Percentiles rank a stretch among this genome's conserved stretches.
Conservation (phyloP, 164 flowering plant species). For the Stephania cephalantha region DNA sequence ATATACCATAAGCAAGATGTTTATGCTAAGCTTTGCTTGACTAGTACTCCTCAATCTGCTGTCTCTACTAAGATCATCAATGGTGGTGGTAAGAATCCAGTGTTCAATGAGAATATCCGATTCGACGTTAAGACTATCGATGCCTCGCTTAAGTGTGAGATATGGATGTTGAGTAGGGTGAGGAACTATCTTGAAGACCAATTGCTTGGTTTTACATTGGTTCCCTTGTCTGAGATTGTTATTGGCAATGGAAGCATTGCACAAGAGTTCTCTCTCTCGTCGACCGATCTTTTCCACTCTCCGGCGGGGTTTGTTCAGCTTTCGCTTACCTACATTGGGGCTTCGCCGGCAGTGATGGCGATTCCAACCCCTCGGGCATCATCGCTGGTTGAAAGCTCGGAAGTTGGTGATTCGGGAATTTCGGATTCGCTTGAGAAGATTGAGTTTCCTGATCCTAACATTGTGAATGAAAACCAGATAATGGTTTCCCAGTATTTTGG, state of each 20-base stretch:
- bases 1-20: slow-evolving; percentile 99
- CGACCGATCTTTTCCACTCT: slow-evolving; percentile 90
- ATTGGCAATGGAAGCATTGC: slow-evolving; percentile 53
- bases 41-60: slow-evolving; percentile 62
- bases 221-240: slow-evolving; percentile 70
- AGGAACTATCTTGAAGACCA: slow-evolving; percentile 90
- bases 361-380: slow-evolving; percentile 30
- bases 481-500: slow-evolving; percentile 87
- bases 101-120: slow-evolving; percentile 58
- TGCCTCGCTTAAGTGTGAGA: slow-evolving; percentile 79
- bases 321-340: slow-evolving; percentile 58
- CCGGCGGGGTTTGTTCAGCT: slow-evolving; percentile 85
- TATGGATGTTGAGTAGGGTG: slow-evolving; percentile 96
- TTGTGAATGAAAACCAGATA: slow-evolving; percentile 64
- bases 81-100: slow-evolving; percentile 92
- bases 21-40: slow-evolving; percentile 86
- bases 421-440: slow-evolving; percentile 47
- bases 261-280: slow-evolving; percentile 82
- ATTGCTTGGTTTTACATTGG: slow-evolving; percentile 79
- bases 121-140: slow-evolving; percentile 57
- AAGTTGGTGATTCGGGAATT: slow-evolving; percentile 27
- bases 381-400: slow-evolving; percentile 17
- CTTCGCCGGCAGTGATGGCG: slow-evolving; percentile 62
- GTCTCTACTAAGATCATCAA: slow-evolving; percentile 69
- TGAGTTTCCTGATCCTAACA: slow-evolving; percentile 87